A percentile compares a stretch with the other conserved stretches of the same genome.
Evolutionary conservation across 2,329 filamentous ascomycete species (phyloP).

Genomic region (Amylocarpus encephaloides): DNA sequence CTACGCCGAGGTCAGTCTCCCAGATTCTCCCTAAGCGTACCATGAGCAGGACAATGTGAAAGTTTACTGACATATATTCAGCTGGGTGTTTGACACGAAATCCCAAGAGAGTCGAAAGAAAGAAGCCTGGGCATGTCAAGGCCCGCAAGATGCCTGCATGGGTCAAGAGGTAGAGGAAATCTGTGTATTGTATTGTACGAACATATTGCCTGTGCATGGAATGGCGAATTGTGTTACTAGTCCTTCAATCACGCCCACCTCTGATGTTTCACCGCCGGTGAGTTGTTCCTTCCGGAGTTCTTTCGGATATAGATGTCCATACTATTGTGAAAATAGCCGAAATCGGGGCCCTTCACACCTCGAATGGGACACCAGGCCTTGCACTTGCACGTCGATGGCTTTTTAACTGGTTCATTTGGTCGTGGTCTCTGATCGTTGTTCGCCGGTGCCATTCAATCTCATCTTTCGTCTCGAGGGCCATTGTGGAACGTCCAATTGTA

Average conservation of each 20-base stretch:
- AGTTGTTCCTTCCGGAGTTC: no score
- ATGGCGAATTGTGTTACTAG: background rate
- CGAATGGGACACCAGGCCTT: no score
- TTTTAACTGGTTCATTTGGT: no score
- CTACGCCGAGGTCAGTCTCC: conserved; percentile 73
- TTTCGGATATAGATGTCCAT: no score
- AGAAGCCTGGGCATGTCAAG: conserved; percentile 95
- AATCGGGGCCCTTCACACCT: no score
- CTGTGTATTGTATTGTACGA: conserved; percentile 28
- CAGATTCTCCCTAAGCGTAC: background rate
- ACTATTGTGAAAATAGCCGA: no score
- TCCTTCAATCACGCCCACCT: background rate
- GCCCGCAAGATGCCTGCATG: conserved; percentile 96
- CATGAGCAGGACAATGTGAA: background rate
- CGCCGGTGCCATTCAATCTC: no score
- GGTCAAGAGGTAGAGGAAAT: conserved; percentile 62
- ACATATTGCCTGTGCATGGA: background rate
- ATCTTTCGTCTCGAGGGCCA: no score
- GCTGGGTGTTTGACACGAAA: conserved; percentile 91
- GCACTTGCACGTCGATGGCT: no score
- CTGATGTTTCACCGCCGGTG: no score
- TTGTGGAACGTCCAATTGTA: no score
- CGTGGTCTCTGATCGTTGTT: no score
- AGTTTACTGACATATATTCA: conserved; percentile 38
- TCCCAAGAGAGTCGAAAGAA: conserved; percentile 87